Conservation (phyloP, 1,284 basidiomycete genomes). For the Leccinum fuscescens region DNA sequence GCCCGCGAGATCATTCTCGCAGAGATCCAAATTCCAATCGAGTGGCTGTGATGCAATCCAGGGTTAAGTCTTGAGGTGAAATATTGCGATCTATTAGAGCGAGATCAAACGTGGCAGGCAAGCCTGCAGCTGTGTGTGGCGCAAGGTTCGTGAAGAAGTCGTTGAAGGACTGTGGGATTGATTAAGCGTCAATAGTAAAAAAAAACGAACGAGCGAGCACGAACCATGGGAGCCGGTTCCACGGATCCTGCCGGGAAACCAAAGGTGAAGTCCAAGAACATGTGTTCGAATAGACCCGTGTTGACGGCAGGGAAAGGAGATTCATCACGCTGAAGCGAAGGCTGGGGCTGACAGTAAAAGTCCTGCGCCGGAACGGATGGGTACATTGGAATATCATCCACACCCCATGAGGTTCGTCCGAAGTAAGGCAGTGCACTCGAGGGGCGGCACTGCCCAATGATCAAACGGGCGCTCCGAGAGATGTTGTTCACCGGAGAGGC, state of each 20-base stretch:
- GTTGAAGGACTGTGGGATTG: slow-evolving; percentile 19
- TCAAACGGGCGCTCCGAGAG: slow-evolving; percentile 39
- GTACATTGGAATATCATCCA: slow-evolving; percentile 20
- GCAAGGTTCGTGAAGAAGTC: slow-evolving; percentile 27
- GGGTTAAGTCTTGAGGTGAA: slow-evolving; percentile 15
- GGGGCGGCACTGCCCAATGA: slow-evolving; percentile 35
- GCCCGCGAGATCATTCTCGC: slow-evolving; percentile 8
- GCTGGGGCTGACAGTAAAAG: slow-evolving; percentile 6
- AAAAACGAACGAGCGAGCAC: slow-evolving; percentile 6
- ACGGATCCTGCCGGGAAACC: slow-evolving; percentile 24
- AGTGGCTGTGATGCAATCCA: slow-evolving; percentile 9
- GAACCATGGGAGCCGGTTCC: slow-evolving; percentile 22
- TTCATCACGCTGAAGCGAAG: slow-evolving; percentile 40
- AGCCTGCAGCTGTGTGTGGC: slow-evolving; percentile 17
- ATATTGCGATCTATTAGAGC: slow-evolving; percentile 31
- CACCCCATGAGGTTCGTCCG: slow-evolving; percentile 26
- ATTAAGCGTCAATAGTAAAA: background rate
- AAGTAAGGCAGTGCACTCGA: slow-evolving; percentile 32
- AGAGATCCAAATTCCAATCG: slow-evolving; percentile 5
- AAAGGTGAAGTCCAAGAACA: slow-evolving; percentile 35
- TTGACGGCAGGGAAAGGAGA: slow-evolving; percentile 53
- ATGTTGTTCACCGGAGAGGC: slow-evolving; percentile 43
- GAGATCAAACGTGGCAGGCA: slow-evolving; percentile 23
- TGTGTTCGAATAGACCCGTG: slow-evolving; percentile 47
- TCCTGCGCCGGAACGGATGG: slow-evolving; percentile 4